Conservation (phyloP, 768 basidiomycete genomes). For the Russula virescens region DNA sequence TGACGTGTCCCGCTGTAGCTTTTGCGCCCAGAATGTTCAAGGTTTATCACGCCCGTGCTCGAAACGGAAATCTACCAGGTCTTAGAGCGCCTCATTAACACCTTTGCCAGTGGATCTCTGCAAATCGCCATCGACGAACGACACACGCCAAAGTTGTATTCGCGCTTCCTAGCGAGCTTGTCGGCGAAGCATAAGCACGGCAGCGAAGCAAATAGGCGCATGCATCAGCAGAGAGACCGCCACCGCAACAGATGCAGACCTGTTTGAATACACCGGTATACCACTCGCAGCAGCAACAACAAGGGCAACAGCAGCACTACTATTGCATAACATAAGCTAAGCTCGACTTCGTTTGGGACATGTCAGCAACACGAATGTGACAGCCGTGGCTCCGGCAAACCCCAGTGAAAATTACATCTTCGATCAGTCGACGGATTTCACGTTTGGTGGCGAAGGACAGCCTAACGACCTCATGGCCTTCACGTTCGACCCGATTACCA, state of each 20-base stretch:
- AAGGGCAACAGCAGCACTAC: neutral
- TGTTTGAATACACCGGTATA: neutral
- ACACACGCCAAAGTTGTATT: conserved; percentile 75
- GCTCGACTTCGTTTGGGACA: neutral
- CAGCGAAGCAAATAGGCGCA: conserved; percentile 12
- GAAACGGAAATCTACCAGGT: conserved; percentile 55
- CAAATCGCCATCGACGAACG: conserved; percentile 66
- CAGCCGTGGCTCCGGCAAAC: neutral
- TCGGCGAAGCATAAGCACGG: conserved; percentile 42
- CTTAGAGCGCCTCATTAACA: conserved; percentile 60
- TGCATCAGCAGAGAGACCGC: conserved; percentile 10
- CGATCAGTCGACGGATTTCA: neutral
- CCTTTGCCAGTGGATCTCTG: too few relatives aligned
- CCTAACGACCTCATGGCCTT: conserved; percentile 3
- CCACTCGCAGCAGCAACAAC: conserved; percentile 3
- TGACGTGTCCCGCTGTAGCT: conserved; percentile 38
- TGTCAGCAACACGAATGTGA: neutral
- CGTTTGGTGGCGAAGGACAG: neutral
- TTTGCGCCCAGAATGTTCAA: conserved; percentile 69
- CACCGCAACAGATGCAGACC: conserved; percentile 5
- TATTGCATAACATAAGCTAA: neutral
- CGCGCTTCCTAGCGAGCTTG: conserved; percentile 69
- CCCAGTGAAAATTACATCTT: conserved; percentile 2
- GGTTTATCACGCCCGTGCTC: conserved; percentile 51
- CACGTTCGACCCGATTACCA: conserved; percentile 7